Conservation (phyloP, 192 early-diverging fungal species). For the Coemansia asiatica region DNA sequence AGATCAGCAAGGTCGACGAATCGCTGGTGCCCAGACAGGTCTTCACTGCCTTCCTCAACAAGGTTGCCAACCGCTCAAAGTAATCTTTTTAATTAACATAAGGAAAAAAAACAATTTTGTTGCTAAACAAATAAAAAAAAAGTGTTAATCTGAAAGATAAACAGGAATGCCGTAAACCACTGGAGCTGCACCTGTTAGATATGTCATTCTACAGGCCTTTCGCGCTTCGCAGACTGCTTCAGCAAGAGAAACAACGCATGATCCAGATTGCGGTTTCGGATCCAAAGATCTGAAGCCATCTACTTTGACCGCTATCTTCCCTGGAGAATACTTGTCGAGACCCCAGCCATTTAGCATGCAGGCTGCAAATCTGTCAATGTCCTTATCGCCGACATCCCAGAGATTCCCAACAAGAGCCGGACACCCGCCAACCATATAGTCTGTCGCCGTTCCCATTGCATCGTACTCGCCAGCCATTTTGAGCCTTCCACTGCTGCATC, state of each 20-base stretch:
- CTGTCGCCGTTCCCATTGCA: slow-evolving; percentile 75
- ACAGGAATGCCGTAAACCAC: slow-evolving; percentile 91
- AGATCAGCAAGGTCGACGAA: slow-evolving; percentile 84
- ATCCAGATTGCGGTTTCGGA: background rate
- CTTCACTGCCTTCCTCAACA: slow-evolving; percentile 90
- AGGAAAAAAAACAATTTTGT: background rate
- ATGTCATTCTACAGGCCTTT: slow-evolving; percentile 73
- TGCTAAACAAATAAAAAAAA: background rate
- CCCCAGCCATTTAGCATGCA: slow-evolving; percentile 73
- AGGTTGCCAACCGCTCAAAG: slow-evolving; percentile 93
- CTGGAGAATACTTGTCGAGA: slow-evolving; percentile 38
- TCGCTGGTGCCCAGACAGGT: slow-evolving; percentile 76
- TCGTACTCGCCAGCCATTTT: slow-evolving; percentile 82
- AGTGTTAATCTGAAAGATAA: slow-evolving; percentile 26
- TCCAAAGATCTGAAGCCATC: background rate
- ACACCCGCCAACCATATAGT: slow-evolving; percentile 85
- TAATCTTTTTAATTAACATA: slow-evolving; percentile 37
- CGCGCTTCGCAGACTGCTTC: slow-evolving; percentile 75
- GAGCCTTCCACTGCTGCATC: slow-evolving; percentile 90
- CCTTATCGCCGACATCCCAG: slow-evolving; percentile 98
- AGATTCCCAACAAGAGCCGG: slow-evolving; percentile 88
- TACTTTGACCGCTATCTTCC: slow-evolving; percentile 13
- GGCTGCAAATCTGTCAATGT: slow-evolving; percentile 87
- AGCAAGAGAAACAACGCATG: slow-evolving; percentile 62
- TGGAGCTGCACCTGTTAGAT: slow-evolving; percentile 87